These are phyloP conservation scores for Sporopachydermia lactativora DNA, from an alignment of 805 yeast genomes.

Conservation along the genomic window DNA sequence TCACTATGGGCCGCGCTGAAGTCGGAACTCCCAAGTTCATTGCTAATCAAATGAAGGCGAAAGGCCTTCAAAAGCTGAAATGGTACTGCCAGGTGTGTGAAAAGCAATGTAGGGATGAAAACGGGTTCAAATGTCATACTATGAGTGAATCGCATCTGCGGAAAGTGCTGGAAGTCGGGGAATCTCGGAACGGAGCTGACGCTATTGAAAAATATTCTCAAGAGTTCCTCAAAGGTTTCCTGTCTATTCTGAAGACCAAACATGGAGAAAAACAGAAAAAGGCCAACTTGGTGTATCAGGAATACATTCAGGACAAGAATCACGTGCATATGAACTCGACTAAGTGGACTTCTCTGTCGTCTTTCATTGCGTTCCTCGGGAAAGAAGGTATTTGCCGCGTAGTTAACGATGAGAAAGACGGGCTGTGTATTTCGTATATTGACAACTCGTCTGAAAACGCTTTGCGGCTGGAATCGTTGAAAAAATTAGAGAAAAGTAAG, in stretches of 20 bases:
- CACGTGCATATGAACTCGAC: constrained; percentile 92
- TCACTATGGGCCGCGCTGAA: constrained; percentile 40
- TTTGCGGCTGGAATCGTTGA: constrained; percentile 23
- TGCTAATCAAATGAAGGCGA: constrained; percentile 63
- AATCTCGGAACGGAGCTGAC: constrained; percentile 23
- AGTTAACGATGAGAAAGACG: constrained; percentile 22
- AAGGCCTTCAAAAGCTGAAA: constrained; percentile 73
- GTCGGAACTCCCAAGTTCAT: constrained; percentile 55
- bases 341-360: constrained; percentile 54
- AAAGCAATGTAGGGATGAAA: constrained; percentile 91
- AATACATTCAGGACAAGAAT: constrained; percentile 65
- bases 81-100: constrained; percentile 80
- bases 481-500: constrained; percentile 22
- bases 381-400: constrained; percentile 42
- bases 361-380: constrained; percentile 50
- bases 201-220: constrained; percentile 42
- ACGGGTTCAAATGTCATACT: constrained; percentile 89
- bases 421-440: constrained; percentile 34
- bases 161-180: constrained; percentile 34
- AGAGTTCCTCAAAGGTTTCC: constrained; percentile 49
- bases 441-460: constrained; percentile 39
- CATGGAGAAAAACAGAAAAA: constrained; percentile 76
- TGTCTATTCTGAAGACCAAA: constrained; percentile 41
- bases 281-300: constrained; percentile 83
- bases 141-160: constrained; percentile 64